Evolutionary conservation across 2,329 filamentous ascomycete genomes (phyloP), one percentile per base, ranked within the genome.

Genomic region (Arthroderma sp.): DNA sequence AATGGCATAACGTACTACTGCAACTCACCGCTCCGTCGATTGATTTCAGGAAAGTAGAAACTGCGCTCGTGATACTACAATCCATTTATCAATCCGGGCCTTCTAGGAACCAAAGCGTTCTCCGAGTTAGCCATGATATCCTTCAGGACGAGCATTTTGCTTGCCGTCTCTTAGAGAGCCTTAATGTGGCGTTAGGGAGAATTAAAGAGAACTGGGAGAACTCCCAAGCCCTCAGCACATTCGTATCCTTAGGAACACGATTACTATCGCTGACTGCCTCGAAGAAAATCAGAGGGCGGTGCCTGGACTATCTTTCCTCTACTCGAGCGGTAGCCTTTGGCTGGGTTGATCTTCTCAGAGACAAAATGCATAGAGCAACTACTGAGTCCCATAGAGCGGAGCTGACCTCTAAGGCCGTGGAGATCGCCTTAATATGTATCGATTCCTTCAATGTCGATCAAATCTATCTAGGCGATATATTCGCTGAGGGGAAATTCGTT

Each of bases 1-100:
- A 76, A 42, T 81, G 75, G 71, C 53, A 63, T 5, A 80, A 78
- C 43, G 69, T 82, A 3, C 53, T 77, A 0, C 53, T 64, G 1
- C 69, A 79, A 51, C 56, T 82, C 3, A 56, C 59, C 0, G 59
- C 63, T 1, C 68, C 71, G 0, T 61, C 61, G 1, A 42, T 82
- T 0, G 69, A 76, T 38, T 70, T 77, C 32, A 71, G 68, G 6
- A 70, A 71, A 36, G 46, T 60, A 0, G 71, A 75, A 36, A 71
- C 72, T 0, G 58, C 59, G 4, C 50, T 69, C 1, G 53, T 78
- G 0, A 43, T 79, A 0, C 53, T 68, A 2, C 77, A 82, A 48
- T 60, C 66, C 0, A 61, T 68, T 7, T 64, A 68, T 48, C 70
- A 78, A 56, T 63, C 64, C 2, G 72, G 77, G 0, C 62, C 65